Percentiles rank a stretch among this genome's conserved stretches.
Evolutionary conservation across 768 basidiomycete species (phyloP).

Genomic region (Serendipita sp.): DNA sequence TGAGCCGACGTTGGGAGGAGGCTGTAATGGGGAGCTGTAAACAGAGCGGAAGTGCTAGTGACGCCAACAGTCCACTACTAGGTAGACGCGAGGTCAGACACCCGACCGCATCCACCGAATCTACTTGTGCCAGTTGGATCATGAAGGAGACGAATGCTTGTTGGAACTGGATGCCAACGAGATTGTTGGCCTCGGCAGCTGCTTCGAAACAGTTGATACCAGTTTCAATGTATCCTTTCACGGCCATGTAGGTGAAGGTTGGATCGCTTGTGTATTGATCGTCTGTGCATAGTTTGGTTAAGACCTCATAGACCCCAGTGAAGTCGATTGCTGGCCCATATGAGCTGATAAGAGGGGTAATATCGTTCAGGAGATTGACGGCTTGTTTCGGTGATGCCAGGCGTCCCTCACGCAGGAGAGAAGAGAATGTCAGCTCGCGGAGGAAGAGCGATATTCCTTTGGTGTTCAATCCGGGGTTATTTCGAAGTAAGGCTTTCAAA

Average conservation of each 20-base stretch:
- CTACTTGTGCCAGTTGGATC: constrained; percentile 27
- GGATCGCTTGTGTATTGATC: constrained; percentile 36
- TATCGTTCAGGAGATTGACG: constrained; percentile 33
- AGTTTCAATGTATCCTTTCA: constrained; percentile 20
- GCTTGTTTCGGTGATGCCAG: constrained; percentile 31
- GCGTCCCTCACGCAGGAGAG: constrained; percentile 28
- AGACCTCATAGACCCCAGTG: constrained; percentile 36
- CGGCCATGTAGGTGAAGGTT: constrained; percentile 27
- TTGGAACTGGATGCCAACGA: constrained; percentile 22
- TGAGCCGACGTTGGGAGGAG: not conserved
- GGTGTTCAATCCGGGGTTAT: constrained; percentile 22
- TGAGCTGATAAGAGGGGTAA: constrained; percentile 38
- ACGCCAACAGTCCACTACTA: constrained; percentile 44
- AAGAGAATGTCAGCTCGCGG: constrained; percentile 31
- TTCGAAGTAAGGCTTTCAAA: constrained; percentile 39
- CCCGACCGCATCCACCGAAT: constrained; percentile 34
- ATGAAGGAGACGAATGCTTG: constrained; percentile 20
- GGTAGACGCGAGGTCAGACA: constrained; percentile 40
- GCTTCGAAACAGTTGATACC: constrained; percentile 31
- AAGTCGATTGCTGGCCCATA: constrained; percentile 39
- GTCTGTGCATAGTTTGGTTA: constrained; percentile 30
- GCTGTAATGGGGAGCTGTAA: not conserved
- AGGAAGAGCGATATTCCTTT: constrained; percentile 36
- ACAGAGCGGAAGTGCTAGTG: constrained; percentile 37
- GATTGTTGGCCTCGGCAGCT: constrained; percentile 30